phyloP scores from a whole-genome alignment of 2,329 filamentous ascomycete genomes.

The Fusarium sp. region DNA sequence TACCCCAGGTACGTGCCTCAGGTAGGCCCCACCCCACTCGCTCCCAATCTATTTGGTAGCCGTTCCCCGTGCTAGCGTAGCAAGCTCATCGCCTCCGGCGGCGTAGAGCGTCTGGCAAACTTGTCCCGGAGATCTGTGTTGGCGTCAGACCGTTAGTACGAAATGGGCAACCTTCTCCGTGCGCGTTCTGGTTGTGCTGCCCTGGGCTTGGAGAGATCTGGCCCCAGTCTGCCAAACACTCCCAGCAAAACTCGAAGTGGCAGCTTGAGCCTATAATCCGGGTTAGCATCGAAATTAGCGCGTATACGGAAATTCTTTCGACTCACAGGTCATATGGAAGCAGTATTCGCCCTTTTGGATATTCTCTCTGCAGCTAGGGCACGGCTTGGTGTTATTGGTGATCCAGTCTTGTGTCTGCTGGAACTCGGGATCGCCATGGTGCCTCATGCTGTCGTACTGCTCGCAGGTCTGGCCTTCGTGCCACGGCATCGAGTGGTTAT shows the following conservation, averaged over 20 bases:
- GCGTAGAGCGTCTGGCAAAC: neutral
- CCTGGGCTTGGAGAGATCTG: conserved; percentile 5
- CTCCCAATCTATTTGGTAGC: neutral
- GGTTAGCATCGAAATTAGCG: neutral
- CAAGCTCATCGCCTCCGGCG: neutral
- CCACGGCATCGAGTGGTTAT: conserved; percentile 22
- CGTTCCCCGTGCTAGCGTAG: neutral
- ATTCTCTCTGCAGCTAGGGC: conserved; percentile 14
- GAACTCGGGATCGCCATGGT: conserved; percentile 6
- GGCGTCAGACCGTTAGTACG: conserved; percentile 18
- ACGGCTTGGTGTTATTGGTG: conserved; percentile 16
- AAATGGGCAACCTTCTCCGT: conserved; percentile 17
- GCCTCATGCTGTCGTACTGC: conserved; percentile 2
- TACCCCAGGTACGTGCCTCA: no score
- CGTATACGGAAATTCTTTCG: neutral
- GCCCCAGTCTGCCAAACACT: conserved; percentile 26
- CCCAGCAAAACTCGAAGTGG: conserved; percentile 29
- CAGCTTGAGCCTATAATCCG: conserved; percentile 2
- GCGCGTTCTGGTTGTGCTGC: conserved; percentile 15
- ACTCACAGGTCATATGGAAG: conserved; percentile 31
- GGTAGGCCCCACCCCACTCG: no score
- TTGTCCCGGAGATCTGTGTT: conserved; percentile 14
- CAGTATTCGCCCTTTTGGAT: conserved; percentile 23
- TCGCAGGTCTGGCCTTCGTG: conserved; percentile 10
- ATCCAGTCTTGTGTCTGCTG: conserved; percentile 16